Evolutionary conservation across 2,329 filamentous ascomycete species (phyloP).

Genomic region (Aureobasidium sp.): DNA sequence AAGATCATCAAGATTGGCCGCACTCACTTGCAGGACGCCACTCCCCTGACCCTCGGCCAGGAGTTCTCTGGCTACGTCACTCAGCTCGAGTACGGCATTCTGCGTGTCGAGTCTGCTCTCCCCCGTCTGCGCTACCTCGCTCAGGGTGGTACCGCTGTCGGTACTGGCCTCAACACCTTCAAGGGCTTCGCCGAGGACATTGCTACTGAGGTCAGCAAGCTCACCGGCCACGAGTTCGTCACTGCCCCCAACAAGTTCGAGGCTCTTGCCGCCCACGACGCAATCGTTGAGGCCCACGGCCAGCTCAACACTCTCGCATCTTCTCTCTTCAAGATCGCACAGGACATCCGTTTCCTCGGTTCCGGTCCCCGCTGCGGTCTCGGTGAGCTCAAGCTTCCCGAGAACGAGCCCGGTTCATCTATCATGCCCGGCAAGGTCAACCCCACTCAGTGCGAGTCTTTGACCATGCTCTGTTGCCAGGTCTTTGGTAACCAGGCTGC

Average conservation of each 20-base stretch:
- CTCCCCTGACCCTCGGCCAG: constrained; percentile 88
- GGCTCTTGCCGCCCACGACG: constrained; percentile 90
- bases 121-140: constrained; percentile 81
- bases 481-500: constrained; percentile 97
- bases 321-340: constrained; percentile 95
- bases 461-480: constrained; percentile 97
- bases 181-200: constrained; percentile 92
- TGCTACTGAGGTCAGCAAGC: constrained; percentile 80
- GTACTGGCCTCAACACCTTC: constrained; percentile 96
- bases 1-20: constrained; percentile 98
- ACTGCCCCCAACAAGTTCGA: constrained; percentile 99
- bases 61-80: constrained; percentile 97
- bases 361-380: constrained; percentile 93
- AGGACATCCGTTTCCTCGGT: constrained; percentile 95
- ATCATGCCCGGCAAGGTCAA: constrained; percentile 99
- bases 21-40: constrained; percentile 95
- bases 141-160: constrained; percentile 93
- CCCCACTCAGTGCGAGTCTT: constrained; percentile 93
- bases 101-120: constrained; percentile 74
- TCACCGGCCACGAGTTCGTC: constrained; percentile 89
- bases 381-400: constrained; percentile 84
- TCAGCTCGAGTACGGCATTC: constrained; percentile 84
- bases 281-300: constrained; percentile 88
- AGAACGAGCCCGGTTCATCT: constrained; percentile 95
- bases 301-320: constrained; percentile 86